Evolutionary conservation across 257 asterid species (phyloP).

Genomic region (Penstemon eatonii): DNA sequence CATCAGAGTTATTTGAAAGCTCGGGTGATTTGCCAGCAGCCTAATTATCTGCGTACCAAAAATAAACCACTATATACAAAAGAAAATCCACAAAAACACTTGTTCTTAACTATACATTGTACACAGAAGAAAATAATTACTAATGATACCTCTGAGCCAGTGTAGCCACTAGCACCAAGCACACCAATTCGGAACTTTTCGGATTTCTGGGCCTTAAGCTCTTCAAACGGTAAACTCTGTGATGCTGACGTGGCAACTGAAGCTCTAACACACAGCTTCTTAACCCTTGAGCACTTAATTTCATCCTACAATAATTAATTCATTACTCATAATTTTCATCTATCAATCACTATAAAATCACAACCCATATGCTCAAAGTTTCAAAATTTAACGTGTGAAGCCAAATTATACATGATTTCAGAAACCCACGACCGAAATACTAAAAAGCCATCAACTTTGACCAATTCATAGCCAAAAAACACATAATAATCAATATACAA

Average conservation of each 20-base stretch:
- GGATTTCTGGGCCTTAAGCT: conserved; percentile 37
- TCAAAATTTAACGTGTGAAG: not conserved
- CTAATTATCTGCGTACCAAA: conserved; percentile 62
- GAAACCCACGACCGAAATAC: not conserved
- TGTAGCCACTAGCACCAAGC: conserved; percentile 90
- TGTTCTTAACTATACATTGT: not conserved
- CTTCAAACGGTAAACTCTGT: conserved; percentile 40
- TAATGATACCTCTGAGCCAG: conserved; percentile 72
- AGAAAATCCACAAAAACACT: conserved; percentile 4
- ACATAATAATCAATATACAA: not conserved
- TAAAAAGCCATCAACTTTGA: not conserved
- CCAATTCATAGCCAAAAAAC: not conserved
- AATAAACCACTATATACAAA: not conserved
- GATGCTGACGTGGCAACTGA: conserved; percentile 49
- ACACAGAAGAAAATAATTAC: not conserved
- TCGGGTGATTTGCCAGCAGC: conserved; percentile 76
- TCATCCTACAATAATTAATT: conserved; percentile 40
- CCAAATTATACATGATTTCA: conserved; percentile 11
- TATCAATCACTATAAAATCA: not conserved
- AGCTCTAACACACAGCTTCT: conserved; percentile 45
- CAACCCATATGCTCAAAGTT: conserved; percentile 17
- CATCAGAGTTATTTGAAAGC: conserved; percentile 70
- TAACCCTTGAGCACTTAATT: conserved; percentile 30
- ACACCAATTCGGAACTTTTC: conserved; percentile 66
- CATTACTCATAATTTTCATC: not conserved